These are phyloP conservation scores for Fulvia fulva DNA, from an alignment of 2,329 filamentous ascomycete species.

Conservation along the genomic window DNA sequence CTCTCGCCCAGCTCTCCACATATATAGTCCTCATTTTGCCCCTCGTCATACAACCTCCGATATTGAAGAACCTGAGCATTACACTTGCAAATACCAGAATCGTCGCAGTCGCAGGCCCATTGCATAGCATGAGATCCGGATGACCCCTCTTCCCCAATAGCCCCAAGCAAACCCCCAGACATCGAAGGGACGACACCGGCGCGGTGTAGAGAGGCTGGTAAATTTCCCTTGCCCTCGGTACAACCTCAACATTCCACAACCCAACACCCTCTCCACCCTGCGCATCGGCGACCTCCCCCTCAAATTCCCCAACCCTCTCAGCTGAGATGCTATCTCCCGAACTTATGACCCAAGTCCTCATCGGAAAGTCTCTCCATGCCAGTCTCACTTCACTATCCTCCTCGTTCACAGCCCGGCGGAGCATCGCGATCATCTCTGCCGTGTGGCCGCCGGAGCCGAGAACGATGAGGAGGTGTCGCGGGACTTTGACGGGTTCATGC, in stretches of 20 bases:
- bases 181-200: slow-evolving; percentile 63
- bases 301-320: slow-evolving; percentile 60
- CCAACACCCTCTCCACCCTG: slow-evolving; percentile 12
- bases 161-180: slow-evolving; percentile 59
- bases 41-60: slow-evolving; percentile 35
- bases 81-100: slow-evolving; percentile 62
- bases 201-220: slow-evolving; percentile 76
- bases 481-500: slow-evolving; percentile 15
- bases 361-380: slow-evolving; percentile 44
- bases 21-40: slow-evolving; percentile 71
- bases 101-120: slow-evolving; percentile 84
- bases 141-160: slow-evolving; percentile 50
- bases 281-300: slow-evolving; percentile 40
- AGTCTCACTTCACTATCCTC: slow-evolving; percentile 32
- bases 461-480: slow-evolving; percentile 66
- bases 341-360: slow-evolving; percentile 78
- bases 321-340: slow-evolving; percentile 71
- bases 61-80: slow-evolving; percentile 52
- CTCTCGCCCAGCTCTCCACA: slow-evolving; percentile 88
- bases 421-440: slow-evolving; percentile 85
- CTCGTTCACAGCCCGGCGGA: slow-evolving; percentile 55
- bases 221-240: slow-evolving; percentile 74
- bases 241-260: slow-evolving; percentile 60
- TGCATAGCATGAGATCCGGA: slow-evolving; percentile 76
- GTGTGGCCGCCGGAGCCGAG: slow-evolving; percentile 94